Conservation (phyloP, 805 yeast species). For the Ascoidea rubescens region DNA sequence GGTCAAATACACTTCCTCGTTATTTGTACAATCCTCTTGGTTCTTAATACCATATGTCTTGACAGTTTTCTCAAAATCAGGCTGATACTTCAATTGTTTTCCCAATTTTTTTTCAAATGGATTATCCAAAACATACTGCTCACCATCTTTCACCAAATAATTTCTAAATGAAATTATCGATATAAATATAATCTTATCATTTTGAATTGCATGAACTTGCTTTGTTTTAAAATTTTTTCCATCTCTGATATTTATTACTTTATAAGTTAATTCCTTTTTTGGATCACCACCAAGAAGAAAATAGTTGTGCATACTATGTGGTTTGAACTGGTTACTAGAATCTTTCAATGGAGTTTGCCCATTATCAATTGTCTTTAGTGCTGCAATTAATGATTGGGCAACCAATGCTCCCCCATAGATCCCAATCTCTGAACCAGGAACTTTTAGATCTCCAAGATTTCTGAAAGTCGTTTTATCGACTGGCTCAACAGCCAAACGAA, state of each 20-base stretch:
- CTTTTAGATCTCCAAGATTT: not conserved
- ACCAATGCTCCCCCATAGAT: not conserved
- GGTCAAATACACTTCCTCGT: too few relatives aligned
- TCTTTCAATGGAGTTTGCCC: too few relatives aligned
- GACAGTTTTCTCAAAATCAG: not conserved
- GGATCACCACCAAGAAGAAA: not conserved
- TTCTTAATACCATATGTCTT: too few relatives aligned
- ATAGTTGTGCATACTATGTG: not conserved
- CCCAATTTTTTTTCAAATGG: not conserved
- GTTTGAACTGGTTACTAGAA: not conserved
- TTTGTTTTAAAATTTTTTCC: not conserved
- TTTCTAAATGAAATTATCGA: too few relatives aligned
- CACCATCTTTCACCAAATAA: not conserved
- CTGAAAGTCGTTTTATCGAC: not conserved
- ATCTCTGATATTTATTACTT: not conserved
- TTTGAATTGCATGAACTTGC: not conserved
- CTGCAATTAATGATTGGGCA: not conserved
- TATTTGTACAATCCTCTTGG: too few relatives aligned
- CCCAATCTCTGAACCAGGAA: not conserved
- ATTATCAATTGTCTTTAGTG: not conserved
- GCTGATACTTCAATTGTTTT: too few relatives aligned
- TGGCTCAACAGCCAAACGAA: not conserved
- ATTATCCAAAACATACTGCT: too few relatives aligned
- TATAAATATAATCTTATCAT: not conserved
- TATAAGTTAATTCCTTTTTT: too few relatives aligned